Percentiles rank a stretch among this genome's conserved stretches.
phyloP scores from a whole-genome alignment of 371 early-diverging fungal genomes.

The Nematocida sp. region DNA sequence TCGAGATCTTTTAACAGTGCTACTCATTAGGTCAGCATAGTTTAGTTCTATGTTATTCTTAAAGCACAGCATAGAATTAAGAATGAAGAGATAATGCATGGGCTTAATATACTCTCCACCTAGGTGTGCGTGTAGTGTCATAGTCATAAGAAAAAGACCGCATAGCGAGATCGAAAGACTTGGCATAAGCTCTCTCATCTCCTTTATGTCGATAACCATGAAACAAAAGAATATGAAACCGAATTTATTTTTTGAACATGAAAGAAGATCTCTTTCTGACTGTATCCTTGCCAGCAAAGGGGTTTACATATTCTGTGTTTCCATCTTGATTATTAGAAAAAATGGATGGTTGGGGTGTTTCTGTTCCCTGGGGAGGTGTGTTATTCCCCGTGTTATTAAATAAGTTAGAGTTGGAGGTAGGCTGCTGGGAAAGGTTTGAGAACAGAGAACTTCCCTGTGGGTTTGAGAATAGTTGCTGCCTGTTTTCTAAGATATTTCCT shows the following conservation, averaged over 20 bases:
- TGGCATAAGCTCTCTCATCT: constrained; percentile 59
- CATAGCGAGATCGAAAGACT: constrained; percentile 65
- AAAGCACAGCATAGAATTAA: constrained; percentile 70
- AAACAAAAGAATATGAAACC: constrained; percentile 28
- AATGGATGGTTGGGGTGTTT: background rate
- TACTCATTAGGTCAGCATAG: constrained; percentile 63
- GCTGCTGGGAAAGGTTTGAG: background rate
- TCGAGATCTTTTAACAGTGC: constrained; percentile 7
- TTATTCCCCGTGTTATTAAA: too few relatives aligned
- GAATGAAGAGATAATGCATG: constrained; percentile 66
- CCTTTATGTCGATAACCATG: constrained; percentile 28
- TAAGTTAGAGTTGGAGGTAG: background rate
- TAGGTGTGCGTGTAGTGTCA: constrained; percentile 41
- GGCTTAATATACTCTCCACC: constrained; percentile 1
- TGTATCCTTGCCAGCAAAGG: constrained; percentile 40
- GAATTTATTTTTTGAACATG: constrained; percentile 55
- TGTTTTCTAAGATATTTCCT: background rate
- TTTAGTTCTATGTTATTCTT: constrained; percentile 70
- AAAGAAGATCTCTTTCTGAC: constrained; percentile 39
- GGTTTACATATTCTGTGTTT: constrained; percentile 23
- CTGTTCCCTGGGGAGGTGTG: background rate
- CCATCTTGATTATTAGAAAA: constrained; percentile 4
- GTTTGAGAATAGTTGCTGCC: background rate
- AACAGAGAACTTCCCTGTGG: background rate
- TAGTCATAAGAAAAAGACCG: constrained; percentile 65